A percentile compares a stretch with the other conserved stretches of the same genome.
Conservation (phyloP, 129 eudicot species). For the Chrysanthemum lavandulifolium region DNA sequence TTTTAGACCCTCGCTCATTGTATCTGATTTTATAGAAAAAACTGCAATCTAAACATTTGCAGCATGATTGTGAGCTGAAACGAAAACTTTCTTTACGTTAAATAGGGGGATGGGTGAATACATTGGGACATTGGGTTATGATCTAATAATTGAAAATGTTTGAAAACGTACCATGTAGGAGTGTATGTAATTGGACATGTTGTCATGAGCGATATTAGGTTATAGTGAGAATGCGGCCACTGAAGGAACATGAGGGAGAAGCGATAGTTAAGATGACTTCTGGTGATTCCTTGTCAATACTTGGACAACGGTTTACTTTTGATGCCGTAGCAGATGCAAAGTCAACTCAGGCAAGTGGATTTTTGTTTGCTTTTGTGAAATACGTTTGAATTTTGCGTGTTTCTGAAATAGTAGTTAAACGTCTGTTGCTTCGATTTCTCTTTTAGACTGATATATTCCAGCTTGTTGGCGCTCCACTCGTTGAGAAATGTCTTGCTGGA, state of each 20-base stretch:
- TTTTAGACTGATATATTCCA: constrained; percentile 78
- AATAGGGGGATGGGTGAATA: not conserved
- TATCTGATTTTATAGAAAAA: not conserved
- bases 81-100: not conserved
- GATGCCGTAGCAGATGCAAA: constrained; percentile 74
- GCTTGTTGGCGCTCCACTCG: constrained; percentile 91
- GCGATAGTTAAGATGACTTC: constrained; percentile 58
- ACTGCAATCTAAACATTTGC: not conserved
- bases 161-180: no score
- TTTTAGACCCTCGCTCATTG: no score
- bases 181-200: not conserved
- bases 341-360: constrained; percentile 71
- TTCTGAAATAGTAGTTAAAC: constrained; percentile 1
- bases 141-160: no score
- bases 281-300: constrained; percentile 65
- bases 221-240: constrained; percentile 85
- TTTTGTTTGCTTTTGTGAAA: not conserved
- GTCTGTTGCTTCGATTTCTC: constrained; percentile 1
- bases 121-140: no score
- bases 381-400: not conserved
- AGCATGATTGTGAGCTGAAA: not conserved
- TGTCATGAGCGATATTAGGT: constrained; percentile 39
- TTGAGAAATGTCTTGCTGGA: constrained; percentile 93
- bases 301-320: constrained; percentile 75
- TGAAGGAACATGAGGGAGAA: constrained; percentile 60